Percentiles rank a stretch among this genome's conserved stretches.
Evolutionary conservation across 345 rosid genomes (phyloP).

Genomic region (Salix purpurea): DNA sequence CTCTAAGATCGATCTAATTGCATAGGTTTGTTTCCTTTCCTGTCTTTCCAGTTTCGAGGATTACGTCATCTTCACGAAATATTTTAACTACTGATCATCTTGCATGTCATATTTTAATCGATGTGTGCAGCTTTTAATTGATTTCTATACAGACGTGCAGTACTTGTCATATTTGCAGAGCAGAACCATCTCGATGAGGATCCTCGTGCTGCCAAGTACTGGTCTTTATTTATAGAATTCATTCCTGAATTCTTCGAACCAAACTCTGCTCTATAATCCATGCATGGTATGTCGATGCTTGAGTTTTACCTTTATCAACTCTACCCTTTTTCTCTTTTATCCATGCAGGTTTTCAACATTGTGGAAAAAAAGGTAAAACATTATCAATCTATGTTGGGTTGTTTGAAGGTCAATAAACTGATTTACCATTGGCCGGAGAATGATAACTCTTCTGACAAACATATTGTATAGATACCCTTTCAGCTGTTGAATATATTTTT

Average conservation of each 20-base stretch:
- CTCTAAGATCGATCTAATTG: constrained; percentile 89
- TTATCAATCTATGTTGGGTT: not conserved
- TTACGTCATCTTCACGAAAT: not conserved
- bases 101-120: not conserved
- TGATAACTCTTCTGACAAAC: not conserved
- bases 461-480: not conserved
- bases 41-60: not conserved
- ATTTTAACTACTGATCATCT: not conserved
- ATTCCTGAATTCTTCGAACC: not conserved
- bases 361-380: too few relatives aligned
- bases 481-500: not conserved
- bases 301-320: not conserved
- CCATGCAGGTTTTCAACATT: not conserved
- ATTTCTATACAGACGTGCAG: constrained; percentile 85
- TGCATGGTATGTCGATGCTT: not conserved
- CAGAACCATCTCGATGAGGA: constrained; percentile 63
- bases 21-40: constrained; percentile 45
- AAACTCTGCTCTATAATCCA: not conserved
- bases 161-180: constrained; percentile 72
- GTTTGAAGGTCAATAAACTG: not conserved
- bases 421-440: not conserved
- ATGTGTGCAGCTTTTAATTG: constrained; percentile 67
- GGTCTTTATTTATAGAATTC: constrained; percentile 38
- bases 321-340: not conserved
- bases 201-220: constrained; percentile 82